Base-by-base conservation (phyloP, 345 rosid genomes). In the Heritiera littoralis region DNA sequence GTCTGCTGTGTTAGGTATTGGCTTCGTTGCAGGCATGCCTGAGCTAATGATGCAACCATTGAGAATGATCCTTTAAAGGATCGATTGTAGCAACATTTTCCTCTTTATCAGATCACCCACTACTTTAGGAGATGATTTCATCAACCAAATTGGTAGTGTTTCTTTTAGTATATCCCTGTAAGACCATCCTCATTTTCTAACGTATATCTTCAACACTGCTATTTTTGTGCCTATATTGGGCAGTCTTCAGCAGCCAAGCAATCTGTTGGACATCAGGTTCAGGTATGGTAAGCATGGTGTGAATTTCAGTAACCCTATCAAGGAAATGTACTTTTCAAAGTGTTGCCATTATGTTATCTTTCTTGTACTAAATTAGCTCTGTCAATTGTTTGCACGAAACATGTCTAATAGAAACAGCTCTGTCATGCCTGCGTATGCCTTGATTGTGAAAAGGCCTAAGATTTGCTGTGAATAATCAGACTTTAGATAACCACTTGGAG, bases 401-500 rank as follows among this genome's bases (percentile, higher is more conserved):
- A 49, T 49, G 41, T 70, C 41, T 30, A 41, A 70, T 49, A 49
- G 43, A 28, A 70, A 71, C 60, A 51, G 43, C 75, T 69, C 30
- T 8, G 32, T 52, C 23, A 9, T 51, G 23, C 75, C 60, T 51
- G 32, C 45, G 15, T 52, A 52, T 52, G 61, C 15, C 38, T 72
- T 72, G 76, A 5, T 72, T 54, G 76, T 17, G 76, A 54, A 54
- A 52, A 71, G 43, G 56, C 75, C 55, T 51, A 6, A 15, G 5
- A 52, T 17, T 71, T 52, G 14, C 32, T 46, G 9, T 72, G 30
- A 46, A 35, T 55, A 5, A 55, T 54, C 48, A 72, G 38, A 55
- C 35, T 72, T 54, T 38, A 35, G 64, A 30, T 35, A 1, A 54
- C 30, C 76, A 9, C 17, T 72, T 54, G 76, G 48, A 38, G 48